Evolutionary conservation across 352 stramenopile genomes (phyloP).

Genomic region (Globisporangium ultimum): DNA sequence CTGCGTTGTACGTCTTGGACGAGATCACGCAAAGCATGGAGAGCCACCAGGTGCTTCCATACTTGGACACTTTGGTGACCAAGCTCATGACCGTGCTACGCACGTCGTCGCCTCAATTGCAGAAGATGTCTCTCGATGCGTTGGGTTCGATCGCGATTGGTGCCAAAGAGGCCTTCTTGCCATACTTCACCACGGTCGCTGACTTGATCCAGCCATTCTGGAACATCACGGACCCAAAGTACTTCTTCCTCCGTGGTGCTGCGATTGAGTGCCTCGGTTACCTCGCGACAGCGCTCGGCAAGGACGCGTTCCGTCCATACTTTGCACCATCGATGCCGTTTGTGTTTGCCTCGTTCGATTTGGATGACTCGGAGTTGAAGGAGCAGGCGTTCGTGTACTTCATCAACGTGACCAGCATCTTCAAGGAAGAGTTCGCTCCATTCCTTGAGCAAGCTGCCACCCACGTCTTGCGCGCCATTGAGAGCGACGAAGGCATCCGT

Average conservation of each 20-base stretch:
- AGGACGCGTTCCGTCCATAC: conserved; percentile 95
- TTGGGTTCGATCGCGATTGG: conserved; percentile 96
- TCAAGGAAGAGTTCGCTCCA: conserved; percentile 96
- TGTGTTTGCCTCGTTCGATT: conserved; percentile 90
- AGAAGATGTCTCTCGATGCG: conserved; percentile 97
- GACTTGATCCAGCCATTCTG: conserved; percentile 89
- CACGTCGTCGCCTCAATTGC: conserved; percentile 87
- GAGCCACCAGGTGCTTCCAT: conserved; percentile 91
- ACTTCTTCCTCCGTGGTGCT: conserved; percentile 92
- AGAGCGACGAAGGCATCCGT: conserved; percentile 76
- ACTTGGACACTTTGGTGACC: conserved; percentile 94
- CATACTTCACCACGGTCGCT: conserved; percentile 91
- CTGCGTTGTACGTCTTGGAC: conserved; percentile 97
- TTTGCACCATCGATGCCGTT: conserved; percentile 94
- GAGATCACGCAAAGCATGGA: conserved; percentile 99
- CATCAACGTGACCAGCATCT: conserved; percentile 97
- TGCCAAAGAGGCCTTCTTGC: conserved; percentile 96
- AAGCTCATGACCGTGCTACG: conserved; percentile 94
- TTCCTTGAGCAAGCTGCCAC: conserved; percentile 85
- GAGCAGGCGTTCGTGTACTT: conserved; percentile 98
- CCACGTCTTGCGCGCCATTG: conserved; percentile 63
- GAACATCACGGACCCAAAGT: conserved; percentile 89
- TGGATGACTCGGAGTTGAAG: conserved; percentile 95
- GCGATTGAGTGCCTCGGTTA: conserved; percentile 98
- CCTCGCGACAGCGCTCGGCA: conserved; percentile 95